These are phyloP conservation scores for Ormosia emarginata DNA, from an alignment of 306 rosid species.

Conservation along the genomic window DNA sequence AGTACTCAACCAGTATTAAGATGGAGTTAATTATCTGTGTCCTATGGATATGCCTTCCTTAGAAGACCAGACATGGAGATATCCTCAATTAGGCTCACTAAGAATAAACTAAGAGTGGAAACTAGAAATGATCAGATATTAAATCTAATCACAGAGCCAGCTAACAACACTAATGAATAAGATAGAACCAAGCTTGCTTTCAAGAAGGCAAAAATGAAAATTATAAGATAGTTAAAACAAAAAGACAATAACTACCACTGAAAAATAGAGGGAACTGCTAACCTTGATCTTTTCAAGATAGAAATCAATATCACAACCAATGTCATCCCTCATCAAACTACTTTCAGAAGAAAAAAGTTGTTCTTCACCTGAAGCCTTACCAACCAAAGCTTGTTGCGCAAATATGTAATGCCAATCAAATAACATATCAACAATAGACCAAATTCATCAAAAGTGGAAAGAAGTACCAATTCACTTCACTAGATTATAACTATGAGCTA, in stretches of 20 bases:
- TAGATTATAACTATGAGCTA: no score
- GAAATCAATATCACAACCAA: slow-evolving; percentile 56
- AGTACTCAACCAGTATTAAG: no score
- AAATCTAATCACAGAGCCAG: neutral
- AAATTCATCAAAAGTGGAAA: no score
- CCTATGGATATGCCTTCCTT: no score
- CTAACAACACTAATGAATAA: neutral
- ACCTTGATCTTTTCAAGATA: slow-evolving; percentile 79
- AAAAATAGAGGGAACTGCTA: neutral
- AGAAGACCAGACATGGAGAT: no score
- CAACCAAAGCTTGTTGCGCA: slow-evolving; percentile 89
- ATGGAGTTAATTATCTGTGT: no score
- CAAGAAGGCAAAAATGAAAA: neutral
- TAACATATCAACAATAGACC: no score
- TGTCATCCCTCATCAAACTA: slow-evolving; percentile 50
- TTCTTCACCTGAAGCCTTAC: slow-evolving; percentile 80
- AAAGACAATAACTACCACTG: neutral
- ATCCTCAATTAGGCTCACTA: neutral
- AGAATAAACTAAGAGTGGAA: slow-evolving; percentile 1
- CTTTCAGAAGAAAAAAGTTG: slow-evolving; percentile 79
- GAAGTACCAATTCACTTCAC: no score
- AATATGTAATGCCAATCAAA: slow-evolving; percentile 21
- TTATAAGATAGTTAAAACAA: neutral
- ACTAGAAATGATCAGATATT: neutral
- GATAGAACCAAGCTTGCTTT: slow-evolving; percentile 8